Conservation (phyloP, 2,329 filamentous ascomycete species). For the Penicillium thymicola region DNA sequence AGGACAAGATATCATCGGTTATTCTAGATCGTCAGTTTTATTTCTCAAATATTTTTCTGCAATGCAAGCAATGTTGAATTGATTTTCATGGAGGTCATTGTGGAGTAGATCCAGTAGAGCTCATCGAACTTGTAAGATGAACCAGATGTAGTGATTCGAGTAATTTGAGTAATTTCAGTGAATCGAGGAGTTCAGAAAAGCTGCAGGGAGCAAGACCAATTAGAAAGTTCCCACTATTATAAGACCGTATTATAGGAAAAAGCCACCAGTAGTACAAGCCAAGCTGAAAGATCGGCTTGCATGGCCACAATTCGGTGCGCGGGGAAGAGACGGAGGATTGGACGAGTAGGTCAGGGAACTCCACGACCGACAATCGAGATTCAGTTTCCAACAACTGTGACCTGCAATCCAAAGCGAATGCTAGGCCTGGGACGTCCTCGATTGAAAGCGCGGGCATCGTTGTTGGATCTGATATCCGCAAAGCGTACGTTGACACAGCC, state of each 20-base stretch:
- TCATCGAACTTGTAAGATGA: not conserved
- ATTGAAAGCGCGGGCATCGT: slow-evolving; percentile 58
- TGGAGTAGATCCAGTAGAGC: not conserved
- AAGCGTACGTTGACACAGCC: slow-evolving; percentile 22
- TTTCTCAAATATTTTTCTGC: not conserved
- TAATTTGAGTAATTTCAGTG: not conserved
- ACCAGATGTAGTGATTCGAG: not conserved
- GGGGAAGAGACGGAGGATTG: slow-evolving; percentile 18
- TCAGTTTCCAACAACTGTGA: slow-evolving; percentile 4
- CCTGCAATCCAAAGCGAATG: slow-evolving; percentile 41
- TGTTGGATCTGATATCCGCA: slow-evolving; percentile 57
- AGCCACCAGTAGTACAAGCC: not conserved
- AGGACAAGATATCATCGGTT: not conserved
- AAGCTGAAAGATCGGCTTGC: slow-evolving; percentile 6
- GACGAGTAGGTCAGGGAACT: slow-evolving; percentile 19
- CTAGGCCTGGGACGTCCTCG: slow-evolving; percentile 56
- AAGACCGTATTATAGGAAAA: not conserved
- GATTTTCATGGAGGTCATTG: not conserved
- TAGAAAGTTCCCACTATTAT: too few relatives aligned
- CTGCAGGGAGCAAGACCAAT: not conserved
- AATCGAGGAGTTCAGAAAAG: not conserved
- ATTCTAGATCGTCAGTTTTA: not conserved
- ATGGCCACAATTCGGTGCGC: slow-evolving; percentile 15
- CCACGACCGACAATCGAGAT: slow-evolving; percentile 14
- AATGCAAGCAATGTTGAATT: not conserved